Conservation (phyloP, 306 rosid species). For the Amphicarpaea edgeworthii region DNA sequence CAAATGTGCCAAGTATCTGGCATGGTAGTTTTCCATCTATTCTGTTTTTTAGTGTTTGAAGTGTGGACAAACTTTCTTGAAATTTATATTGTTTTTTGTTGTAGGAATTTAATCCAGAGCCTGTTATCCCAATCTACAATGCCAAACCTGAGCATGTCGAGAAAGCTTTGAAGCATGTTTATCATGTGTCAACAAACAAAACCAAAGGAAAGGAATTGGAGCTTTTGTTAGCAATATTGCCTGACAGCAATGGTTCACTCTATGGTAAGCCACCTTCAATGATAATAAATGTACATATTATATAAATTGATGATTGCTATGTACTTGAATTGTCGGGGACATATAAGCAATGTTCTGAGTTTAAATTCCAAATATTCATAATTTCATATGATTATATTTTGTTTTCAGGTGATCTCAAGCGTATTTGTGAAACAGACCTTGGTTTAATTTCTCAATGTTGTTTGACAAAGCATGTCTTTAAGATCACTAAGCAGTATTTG, state of each 20-base stretch:
- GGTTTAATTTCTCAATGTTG: constrained; percentile 97
- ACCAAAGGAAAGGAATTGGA: constrained; percentile 82
- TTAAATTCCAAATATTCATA: constrained; percentile 4
- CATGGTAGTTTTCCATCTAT: constrained; percentile 68
- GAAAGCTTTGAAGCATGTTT: constrained; percentile 73
- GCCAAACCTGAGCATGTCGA: constrained; percentile 91
- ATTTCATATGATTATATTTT: constrained; percentile 17
- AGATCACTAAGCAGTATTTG: constrained; percentile 84
- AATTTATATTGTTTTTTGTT: constrained; percentile 14
- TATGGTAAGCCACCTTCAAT: constrained; percentile 62
- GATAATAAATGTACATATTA: neutral
- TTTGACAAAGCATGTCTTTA: constrained; percentile 82
- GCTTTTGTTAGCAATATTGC: constrained; percentile 86
- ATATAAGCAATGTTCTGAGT: neutral
- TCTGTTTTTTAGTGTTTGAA: constrained; percentile 31
- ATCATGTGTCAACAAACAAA: constrained; percentile 68
- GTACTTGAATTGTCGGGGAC: constrained; percentile 6
- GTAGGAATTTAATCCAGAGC: constrained; percentile 77
- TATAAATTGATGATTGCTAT: constrained; percentile 7
- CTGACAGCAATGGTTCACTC: constrained; percentile 91
- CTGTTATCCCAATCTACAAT: constrained; percentile 67
- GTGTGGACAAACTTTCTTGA: neutral
- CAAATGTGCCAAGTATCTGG: constrained; percentile 99
- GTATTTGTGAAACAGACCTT: constrained; percentile 94
- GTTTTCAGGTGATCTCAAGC: constrained; percentile 84